Evolutionary conservation across 2,329 filamentous ascomycete genomes (phyloP), one percentile per base, ranked within the genome.

Genomic region (Colletotrichum truncatum): DNA sequence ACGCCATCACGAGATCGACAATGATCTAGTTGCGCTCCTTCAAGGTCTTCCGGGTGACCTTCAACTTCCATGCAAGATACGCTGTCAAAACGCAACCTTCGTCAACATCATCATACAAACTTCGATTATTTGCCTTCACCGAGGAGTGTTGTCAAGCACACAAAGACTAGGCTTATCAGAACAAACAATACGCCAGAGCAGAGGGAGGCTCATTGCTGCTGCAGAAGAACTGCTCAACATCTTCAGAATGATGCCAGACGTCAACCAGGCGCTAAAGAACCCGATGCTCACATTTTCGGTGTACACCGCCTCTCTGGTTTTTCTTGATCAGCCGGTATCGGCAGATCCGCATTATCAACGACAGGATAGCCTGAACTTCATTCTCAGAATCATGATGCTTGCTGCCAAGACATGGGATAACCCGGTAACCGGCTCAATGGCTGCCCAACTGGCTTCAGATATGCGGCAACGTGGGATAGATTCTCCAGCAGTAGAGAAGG

Each of bases 201-300:
- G 89, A 71, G 82, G 87, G n/a, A 81, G 90, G 67, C 90, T 89
- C 69, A 85, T 91, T 39, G 86, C 90, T 34, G 89, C 89, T 25
- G 90, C 89, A 4, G 85, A 88, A 16, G 88, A 91, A 69, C 89
- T 91, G 58, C 85, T 89, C 2, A 87, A 83, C 51, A 88, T 91
- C 54, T 90, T 92, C 88, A 85, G 87, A 51, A 87, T 90, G 81
- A 85, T 91, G 7, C 25, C 59, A 6, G 73, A 70, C 38, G 74
- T 70, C 6, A 68, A 67, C 4, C 54, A 66, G 56, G 58, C 70
- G 14, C 70, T 92, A 85, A 86, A 89, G 79, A 92, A 91, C 67
- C 89, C 91, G 0, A 90, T 92, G 73, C 84, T 91, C 68, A 86
- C 88, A 0, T 93, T 92, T 75, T 91, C 89, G 68, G 81, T 92